phyloP scores from a whole-genome alignment of 139 green algal species.

The Auxenochlorella pyrenoidosa region DNA sequence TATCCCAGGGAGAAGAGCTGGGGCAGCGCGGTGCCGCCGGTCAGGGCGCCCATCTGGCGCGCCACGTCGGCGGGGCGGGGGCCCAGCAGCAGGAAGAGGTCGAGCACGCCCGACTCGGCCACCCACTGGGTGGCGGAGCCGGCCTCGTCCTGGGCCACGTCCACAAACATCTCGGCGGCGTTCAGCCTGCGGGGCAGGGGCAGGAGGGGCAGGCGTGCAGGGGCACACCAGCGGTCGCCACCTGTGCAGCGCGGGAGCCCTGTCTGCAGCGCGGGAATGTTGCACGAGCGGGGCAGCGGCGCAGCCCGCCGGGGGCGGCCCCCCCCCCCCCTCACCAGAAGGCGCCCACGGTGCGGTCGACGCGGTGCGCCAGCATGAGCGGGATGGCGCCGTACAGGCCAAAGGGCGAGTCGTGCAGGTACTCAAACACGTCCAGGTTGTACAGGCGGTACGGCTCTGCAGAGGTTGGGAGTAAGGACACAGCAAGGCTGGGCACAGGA shows the following conservation, averaged over 20 bases:
- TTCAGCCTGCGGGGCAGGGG: slow-evolving; percentile 81
- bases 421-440: slow-evolving; percentile 99
- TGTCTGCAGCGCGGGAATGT: no score
- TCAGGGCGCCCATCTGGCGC: slow-evolving; percentile 83
- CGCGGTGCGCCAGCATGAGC: slow-evolving; percentile 85
- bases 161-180: slow-evolving; percentile 97
- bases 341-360: slow-evolving; percentile 74
- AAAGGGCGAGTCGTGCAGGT: slow-evolving; percentile 90
- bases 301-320: background rate
- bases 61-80: slow-evolving; percentile 71
- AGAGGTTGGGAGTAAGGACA: background rate
- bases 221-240: background rate
- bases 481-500: background rate
- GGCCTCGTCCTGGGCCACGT: slow-evolving; percentile 74
- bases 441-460: slow-evolving; percentile 97
- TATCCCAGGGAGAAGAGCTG: slow-evolving; percentile 96
- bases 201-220: background rate
- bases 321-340: slow-evolving; percentile 82
- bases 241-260: no score
- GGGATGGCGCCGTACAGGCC: slow-evolving; percentile 98
- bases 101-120: slow-evolving; percentile 92
- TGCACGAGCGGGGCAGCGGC: no score
- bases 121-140: slow-evolving; percentile 89
- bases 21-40: slow-evolving; percentile 92
- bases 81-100: slow-evolving; percentile 94